Conservation (phyloP, 2,329 filamentous ascomycete species). For the Aulographum hederae region DNA sequence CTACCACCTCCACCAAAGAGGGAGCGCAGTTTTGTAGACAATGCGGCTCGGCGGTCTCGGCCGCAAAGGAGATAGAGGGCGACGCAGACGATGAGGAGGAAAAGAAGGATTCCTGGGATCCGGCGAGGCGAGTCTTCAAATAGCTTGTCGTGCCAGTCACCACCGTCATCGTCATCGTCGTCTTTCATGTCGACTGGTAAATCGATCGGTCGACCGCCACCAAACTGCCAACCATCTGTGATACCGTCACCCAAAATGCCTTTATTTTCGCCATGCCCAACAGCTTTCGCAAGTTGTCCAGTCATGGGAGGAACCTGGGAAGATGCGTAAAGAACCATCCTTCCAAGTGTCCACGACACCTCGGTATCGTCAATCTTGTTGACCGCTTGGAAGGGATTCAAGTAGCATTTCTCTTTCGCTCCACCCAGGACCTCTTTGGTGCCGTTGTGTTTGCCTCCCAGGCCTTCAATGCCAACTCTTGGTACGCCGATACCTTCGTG, state of each 20-base stretch:
- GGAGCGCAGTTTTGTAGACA: conserved; percentile 38
- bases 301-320: conserved; percentile 69
- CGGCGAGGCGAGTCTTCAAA: conserved; percentile 47
- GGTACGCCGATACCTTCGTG: conserved; percentile 94
- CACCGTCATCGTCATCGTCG: conserved; percentile 29
- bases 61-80: conserved; percentile 60
- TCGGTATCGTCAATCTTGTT: conserved; percentile 84
- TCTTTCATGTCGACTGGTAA: conserved; percentile 18
- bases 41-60: conserved; percentile 46
- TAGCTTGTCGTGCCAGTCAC: conserved; percentile 38
- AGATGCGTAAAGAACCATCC: conserved; percentile 88
- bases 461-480: conserved; percentile 57
- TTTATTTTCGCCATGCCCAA: conserved; percentile 86
- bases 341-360: conserved; percentile 92
- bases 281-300: conserved; percentile 25
- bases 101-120: conserved; percentile 57
- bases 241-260: conserved; percentile 23
- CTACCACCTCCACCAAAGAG: conserved; percentile 12
- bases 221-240: conserved; percentile 67
- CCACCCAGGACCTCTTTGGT: conserved; percentile 52
- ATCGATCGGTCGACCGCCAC: conserved; percentile 30
- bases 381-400: conserved; percentile 79
- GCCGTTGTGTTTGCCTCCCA: conserved; percentile 40
- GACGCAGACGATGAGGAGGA: conserved; percentile 54
- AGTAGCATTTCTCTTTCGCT: conserved; percentile 55